phyloP scores from a whole-genome alignment of 106 monocot genomes.

The Platanthera guangdongensis region DNA sequence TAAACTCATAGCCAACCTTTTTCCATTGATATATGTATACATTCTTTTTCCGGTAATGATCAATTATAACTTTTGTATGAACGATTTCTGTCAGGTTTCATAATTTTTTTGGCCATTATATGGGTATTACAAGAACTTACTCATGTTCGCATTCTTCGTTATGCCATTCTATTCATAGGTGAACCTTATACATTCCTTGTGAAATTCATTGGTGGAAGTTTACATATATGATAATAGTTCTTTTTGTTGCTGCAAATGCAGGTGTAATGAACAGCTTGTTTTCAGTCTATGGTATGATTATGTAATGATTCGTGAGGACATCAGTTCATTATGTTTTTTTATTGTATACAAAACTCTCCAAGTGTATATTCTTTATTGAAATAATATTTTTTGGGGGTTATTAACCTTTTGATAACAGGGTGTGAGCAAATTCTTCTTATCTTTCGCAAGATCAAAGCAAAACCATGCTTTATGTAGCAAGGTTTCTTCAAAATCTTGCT shows the following conservation, averaged over 20 bases:
- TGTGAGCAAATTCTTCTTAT: too few species aligned
- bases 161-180: conserved; percentile 73
- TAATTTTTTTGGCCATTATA: conserved; percentile 63
- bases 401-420: not conserved
- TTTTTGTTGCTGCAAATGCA: conserved; percentile 19
- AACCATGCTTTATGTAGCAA: too few species aligned
- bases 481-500: too few species aligned
- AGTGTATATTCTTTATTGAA: too few species aligned
- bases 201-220: not conserved
- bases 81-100: conserved; percentile 53
- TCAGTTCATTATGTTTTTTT: not conserved
- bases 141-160: conserved; percentile 57
- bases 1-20: conserved; percentile 16
- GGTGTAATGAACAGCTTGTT: conserved; percentile 85
- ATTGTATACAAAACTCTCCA: not conserved
- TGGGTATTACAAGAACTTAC: conserved; percentile 89
- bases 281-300: conserved; percentile 66
- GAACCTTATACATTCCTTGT: not conserved
- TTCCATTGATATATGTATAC: not conserved
- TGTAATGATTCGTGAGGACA: not conserved
- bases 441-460: too few species aligned
- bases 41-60: not conserved
- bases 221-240: not conserved
- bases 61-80: not conserved
- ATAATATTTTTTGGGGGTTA: too few species aligned